Base-by-base conservation (phyloP, 306 rosid genomes). In the Trichosanthes truncata region DNA sequence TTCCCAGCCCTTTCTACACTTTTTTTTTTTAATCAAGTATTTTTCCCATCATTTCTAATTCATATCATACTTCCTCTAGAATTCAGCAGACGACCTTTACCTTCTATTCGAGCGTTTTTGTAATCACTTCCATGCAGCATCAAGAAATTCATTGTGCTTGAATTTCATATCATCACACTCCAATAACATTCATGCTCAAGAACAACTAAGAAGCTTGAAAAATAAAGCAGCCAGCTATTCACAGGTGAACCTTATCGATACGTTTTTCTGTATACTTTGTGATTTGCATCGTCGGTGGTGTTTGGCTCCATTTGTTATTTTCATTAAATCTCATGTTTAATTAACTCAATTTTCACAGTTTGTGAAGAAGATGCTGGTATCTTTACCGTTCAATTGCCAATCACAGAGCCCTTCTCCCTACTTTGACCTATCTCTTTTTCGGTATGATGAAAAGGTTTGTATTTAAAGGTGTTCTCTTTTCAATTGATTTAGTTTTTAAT, bases 401-500 rank as follows among this genome's bases (percentile, higher is more conserved):
- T 90, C 93, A 11, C 93, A 86, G 90, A 93, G 97, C 85, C 99
- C 99, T 78, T 95, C 99, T 75, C 98, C 98, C 11, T 95, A 95
- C 84, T 95, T 95, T 84, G 99, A 95, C 83, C 97, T 87, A 80
- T 90, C 97, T 52, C 96, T 95, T 63, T 95, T 87, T 83, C 93
- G 97, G 77, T 95, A 85, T 76, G 98, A 95, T 83, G 98, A 95
- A 81, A 95, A 95, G 99, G 99, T 94, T 83, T 75, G 86, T 56
- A 61, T 79, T 5, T 18, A 33, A 78, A 63, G 36, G 5, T 57
- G 1, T 62, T 20, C 10, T 15, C 8, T 25, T 43, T 13, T 41
- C 8, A 43, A 53, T 20, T 15, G 14, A 40, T 69, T 69, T 73
- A 20, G 74, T 52, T 62, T 55, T 38, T 12, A 43, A 26, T 33